Conservation (phyloP, 2,329 filamentous ascomycete species). For the Plenodomus biglobosus region DNA sequence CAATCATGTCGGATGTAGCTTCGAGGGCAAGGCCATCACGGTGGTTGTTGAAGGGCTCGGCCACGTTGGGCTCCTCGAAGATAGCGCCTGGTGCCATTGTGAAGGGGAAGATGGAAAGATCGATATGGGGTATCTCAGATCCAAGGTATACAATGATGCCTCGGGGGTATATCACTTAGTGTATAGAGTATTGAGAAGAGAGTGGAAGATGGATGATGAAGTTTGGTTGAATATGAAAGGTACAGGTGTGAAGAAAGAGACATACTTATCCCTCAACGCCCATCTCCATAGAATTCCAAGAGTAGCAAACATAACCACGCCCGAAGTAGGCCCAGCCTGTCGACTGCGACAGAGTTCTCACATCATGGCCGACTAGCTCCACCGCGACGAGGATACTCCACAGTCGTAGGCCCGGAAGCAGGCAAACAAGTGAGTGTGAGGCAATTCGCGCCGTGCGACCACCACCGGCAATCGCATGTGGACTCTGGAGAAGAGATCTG, state of each 20-base stretch:
- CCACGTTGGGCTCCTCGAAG: constrained; percentile 47
- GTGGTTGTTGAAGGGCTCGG: constrained; percentile 51
- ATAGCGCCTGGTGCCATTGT: constrained; percentile 52
- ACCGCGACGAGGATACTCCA: constrained; percentile 12
- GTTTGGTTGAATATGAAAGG: constrained; percentile 7
- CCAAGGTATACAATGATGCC: constrained; percentile 4
- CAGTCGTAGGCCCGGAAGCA: constrained; percentile 11
- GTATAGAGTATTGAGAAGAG: background rate
- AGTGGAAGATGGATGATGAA: constrained; percentile 1
- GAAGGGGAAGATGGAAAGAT: constrained; percentile 4
- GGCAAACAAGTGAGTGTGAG: constrained; percentile 14
- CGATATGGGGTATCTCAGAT: constrained; percentile 23
- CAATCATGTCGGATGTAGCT: constrained; percentile 60
- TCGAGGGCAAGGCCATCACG: constrained; percentile 61
- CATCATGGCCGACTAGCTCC: background rate
- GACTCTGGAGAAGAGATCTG: constrained; percentile 7
- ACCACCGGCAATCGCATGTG: constrained; percentile 6
- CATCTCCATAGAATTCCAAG: constrained; percentile 10
- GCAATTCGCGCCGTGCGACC: constrained; percentile 33
- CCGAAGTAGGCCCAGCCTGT: constrained; percentile 27
- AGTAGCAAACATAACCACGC: constrained; percentile 4
- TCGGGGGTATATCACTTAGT: too few relatives aligned
- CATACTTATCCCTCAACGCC: constrained; percentile 27
- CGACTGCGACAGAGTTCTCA: constrained; percentile 19
- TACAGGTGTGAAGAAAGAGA: constrained; percentile 7